Percentiles rank a stretch among this genome's conserved stretches.
phyloP scores from a whole-genome alignment of 345 rosid species.

The Melaleuca alternifolia region DNA sequence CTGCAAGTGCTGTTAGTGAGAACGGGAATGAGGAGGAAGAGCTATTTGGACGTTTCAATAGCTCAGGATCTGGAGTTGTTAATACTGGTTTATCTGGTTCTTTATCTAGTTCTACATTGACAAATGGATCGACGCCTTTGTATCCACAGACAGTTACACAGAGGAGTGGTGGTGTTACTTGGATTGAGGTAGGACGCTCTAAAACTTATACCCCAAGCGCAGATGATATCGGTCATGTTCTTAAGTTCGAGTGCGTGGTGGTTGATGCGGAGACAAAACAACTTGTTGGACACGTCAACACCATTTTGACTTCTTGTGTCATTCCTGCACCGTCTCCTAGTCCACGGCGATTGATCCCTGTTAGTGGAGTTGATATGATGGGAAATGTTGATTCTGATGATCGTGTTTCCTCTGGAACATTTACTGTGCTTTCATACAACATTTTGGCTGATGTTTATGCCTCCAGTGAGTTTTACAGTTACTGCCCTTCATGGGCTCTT shows the following conservation, averaged over 20 bases:
- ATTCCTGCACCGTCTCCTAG: conserved; percentile 96
- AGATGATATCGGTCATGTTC: conserved; percentile 86
- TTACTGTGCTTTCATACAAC: conserved; percentile 92
- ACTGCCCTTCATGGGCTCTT: conserved; percentile 98
- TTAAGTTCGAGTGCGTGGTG: conserved; percentile 89
- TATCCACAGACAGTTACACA: conserved; percentile 64
- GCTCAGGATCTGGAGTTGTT: conserved; percentile 66
- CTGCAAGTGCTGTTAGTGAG: conserved; percentile 70
- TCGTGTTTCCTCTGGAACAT: conserved; percentile 57
- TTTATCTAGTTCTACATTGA: conserved; percentile 47
- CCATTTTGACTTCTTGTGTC: conserved; percentile 75
- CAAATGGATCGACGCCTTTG: conserved; percentile 64
- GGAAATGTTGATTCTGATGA: conserved; percentile 66
- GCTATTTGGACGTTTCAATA: conserved; percentile 66
- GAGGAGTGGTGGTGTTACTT: conserved; percentile 81
- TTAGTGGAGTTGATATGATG: conserved; percentile 50
- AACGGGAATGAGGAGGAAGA: conserved; percentile 91
- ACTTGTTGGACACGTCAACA: conserved; percentile 52
- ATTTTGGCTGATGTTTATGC: conserved; percentile 75
- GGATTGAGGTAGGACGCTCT: conserved; percentile 86
- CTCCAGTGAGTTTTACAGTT: conserved; percentile 69
- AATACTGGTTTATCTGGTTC: conserved; percentile 54
- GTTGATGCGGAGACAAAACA: conserved; percentile 70
- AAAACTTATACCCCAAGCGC: conserved; percentile 94
- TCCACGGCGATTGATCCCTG: conserved; percentile 79